A percentile compares a stretch with the other conserved stretches of the same genome.
Conservation (phyloP, 768 basidiomycete genomes). For the Termitomyces sp. region DNA sequence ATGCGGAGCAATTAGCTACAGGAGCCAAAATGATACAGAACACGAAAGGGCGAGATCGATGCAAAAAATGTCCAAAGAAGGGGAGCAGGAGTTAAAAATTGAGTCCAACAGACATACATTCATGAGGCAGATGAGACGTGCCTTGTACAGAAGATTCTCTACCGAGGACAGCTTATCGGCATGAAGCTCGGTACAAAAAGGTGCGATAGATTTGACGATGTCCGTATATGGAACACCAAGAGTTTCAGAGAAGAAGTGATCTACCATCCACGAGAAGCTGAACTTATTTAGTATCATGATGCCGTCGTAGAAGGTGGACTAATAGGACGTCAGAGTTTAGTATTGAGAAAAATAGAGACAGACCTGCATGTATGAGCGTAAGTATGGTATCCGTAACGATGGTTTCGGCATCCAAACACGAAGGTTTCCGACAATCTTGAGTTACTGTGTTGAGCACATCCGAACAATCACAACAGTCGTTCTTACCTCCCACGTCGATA, state of each 20-base stretch:
- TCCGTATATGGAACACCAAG: slow-evolving; percentile 48
- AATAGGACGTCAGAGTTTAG: slow-evolving; percentile 1
- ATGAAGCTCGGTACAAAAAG: slow-evolving; percentile 38
- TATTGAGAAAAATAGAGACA: not conserved
- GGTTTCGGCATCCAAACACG: slow-evolving; percentile 40
- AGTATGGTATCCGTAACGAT: slow-evolving; percentile 42
- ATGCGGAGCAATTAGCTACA: slow-evolving; percentile 53
- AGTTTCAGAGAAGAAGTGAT: slow-evolving; percentile 60
- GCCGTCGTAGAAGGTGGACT: slow-evolving; percentile 59
- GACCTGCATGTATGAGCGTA: slow-evolving; percentile 64
- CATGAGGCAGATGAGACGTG: slow-evolving; percentile 15
- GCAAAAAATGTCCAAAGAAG: not conserved
- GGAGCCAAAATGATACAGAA: slow-evolving; percentile 1
- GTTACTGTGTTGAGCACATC: not conserved
- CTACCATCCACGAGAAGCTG: slow-evolving; percentile 48
- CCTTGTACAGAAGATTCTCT: slow-evolving; percentile 38
- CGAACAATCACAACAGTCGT: not conserved
- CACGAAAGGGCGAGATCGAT: not conserved
- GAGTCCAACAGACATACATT: slow-evolving; percentile 1
- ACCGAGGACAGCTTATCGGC: slow-evolving; percentile 31
- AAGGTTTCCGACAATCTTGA: slow-evolving; percentile 43
- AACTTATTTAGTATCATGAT: slow-evolving; percentile 46
- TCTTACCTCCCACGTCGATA: slow-evolving; percentile 62
- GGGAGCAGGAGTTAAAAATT: not conserved
- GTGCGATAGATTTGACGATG: slow-evolving; percentile 31